Percentiles rank a stretch among this genome's conserved stretches.
phyloP scores from a whole-genome alignment of 2,329 filamentous ascomycete species.

The Cercospora brassicicola region DNA sequence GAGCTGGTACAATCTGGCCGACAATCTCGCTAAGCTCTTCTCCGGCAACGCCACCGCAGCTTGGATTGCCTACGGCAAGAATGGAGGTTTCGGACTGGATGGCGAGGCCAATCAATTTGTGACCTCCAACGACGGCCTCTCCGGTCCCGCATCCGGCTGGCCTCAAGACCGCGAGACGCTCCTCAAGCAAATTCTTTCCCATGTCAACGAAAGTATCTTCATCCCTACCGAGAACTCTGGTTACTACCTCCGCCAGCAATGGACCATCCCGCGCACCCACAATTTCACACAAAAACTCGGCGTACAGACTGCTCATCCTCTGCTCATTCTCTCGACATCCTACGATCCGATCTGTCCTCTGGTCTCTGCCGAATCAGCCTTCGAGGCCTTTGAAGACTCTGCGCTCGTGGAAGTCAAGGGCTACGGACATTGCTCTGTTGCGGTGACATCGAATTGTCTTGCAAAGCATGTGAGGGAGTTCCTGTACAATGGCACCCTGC shows the following conservation, averaged over 20 bases:
- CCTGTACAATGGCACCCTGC: constrained; percentile 25
- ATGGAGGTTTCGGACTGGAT: constrained; percentile 22
- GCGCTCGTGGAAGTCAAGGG: constrained; percentile 26
- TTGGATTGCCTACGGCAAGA: constrained; percentile 22
- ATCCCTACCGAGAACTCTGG: constrained; percentile 20
- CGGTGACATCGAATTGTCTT: constrained; percentile 26
- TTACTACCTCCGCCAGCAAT: constrained; percentile 25
- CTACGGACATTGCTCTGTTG: constrained; percentile 28
- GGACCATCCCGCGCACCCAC: constrained; percentile 23
- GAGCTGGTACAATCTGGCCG: constrained; percentile 25
- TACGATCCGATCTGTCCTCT: constrained; percentile 30
- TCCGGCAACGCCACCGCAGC: constrained; percentile 26
- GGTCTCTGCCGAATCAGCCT: constrained; percentile 23
- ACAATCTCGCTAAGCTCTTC: constrained; percentile 25
- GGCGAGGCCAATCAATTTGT: constrained; percentile 27
- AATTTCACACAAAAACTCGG: constrained; percentile 22
- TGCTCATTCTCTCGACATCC: constrained; percentile 26
- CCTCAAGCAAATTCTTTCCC: constrained; percentile 22
- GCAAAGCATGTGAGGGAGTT: constrained; percentile 26
- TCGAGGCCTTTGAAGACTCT: constrained; percentile 21
- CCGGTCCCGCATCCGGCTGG: constrained; percentile 21
- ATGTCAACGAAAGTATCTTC: constrained; percentile 26
- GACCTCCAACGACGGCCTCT: constrained; percentile 22
- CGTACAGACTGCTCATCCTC: constrained; percentile 24
- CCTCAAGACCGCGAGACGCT: constrained; percentile 24